A percentile compares a stretch with the other conserved stretches of the same genome.
phyloP scores from a whole-genome alignment of 2,329 filamentous ascomycete species.

The Aureobasidium namibiae region DNA sequence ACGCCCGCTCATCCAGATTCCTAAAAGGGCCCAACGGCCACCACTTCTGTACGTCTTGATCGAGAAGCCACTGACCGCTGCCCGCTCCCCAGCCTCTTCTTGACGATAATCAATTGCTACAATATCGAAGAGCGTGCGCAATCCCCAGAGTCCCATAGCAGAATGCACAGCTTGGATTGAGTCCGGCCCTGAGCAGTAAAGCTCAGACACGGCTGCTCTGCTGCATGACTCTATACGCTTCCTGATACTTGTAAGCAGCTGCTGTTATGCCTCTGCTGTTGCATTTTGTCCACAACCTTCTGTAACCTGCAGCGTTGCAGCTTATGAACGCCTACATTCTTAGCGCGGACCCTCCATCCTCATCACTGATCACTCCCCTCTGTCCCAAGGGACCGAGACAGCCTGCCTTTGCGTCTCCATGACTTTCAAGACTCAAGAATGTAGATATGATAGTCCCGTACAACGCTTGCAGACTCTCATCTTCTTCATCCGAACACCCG shows the following conservation, averaged over 20 bases:
- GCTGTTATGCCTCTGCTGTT: background rate
- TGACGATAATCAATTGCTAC: background rate
- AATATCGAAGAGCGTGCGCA: background rate
- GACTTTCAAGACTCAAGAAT: background rate
- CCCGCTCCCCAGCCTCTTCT: background rate
- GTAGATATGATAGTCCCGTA: background rate
- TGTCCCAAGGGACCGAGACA: background rate
- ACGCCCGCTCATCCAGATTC: background rate
- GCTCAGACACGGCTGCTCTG: background rate
- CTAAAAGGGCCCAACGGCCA: conserved; percentile 1
- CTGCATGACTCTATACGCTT: background rate
- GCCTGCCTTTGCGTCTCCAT: background rate
- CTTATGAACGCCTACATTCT: background rate
- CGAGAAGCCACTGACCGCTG: background rate
- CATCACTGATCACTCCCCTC: background rate
- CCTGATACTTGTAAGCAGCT: background rate
- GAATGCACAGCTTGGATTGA: background rate
- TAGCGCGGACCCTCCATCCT: background rate
- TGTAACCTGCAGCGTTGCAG: background rate
- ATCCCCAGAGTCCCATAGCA: background rate
- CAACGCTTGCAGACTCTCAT: background rate
- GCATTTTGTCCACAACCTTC: background rate
- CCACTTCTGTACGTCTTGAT: background rate
- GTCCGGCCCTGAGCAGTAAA: background rate
- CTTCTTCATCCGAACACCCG: background rate